phyloP scores from a whole-genome alignment of 805 yeast genomes.

The Candida silvicultrix region DNA sequence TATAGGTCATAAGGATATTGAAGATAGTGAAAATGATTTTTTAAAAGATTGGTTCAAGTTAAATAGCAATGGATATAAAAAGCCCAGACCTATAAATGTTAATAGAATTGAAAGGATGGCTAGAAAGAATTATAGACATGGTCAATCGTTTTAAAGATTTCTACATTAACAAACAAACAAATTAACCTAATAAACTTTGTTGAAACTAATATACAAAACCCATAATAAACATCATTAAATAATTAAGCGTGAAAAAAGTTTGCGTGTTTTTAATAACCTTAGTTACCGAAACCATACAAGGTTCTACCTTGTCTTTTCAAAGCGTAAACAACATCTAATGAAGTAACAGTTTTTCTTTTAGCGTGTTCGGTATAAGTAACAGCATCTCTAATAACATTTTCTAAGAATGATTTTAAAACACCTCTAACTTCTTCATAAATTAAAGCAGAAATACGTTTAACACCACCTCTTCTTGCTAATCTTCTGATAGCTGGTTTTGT shows the following conservation, averaged over 20 bases:
- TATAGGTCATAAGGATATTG: constrained; percentile 41
- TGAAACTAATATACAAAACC: not conserved
- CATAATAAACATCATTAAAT: not conserved
- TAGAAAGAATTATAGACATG: constrained; percentile 3
- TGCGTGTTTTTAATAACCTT: too few relatives aligned
- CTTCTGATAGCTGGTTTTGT: constrained; percentile 99
- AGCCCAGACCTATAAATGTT: constrained; percentile 18
- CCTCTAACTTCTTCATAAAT: constrained; percentile 99
- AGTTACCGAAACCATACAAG: constrained; percentile 99
- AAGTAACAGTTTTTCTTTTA: constrained; percentile 99
- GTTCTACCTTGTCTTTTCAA: constrained; percentile 99
- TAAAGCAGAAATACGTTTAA: constrained; percentile 98
- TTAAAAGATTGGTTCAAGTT: constrained; percentile 42
- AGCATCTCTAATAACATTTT: constrained; percentile 97
- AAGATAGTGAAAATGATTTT: constrained; percentile 48
- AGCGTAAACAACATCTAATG: constrained; percentile 97
- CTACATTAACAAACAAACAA: too few relatives aligned
- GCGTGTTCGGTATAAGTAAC: constrained; percentile 99
- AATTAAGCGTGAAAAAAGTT: constrained; percentile 5
- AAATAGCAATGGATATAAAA: constrained; percentile 25
- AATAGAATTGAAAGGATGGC: constrained; percentile 23
- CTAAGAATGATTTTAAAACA: constrained; percentile 92
- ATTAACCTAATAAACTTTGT: not conserved
- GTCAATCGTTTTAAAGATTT: not conserved
- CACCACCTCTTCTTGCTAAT: constrained; percentile 99